phyloP scores from a whole-genome alignment of 2,329 filamentous ascomycete species.

The Ophiocordyceps camponoti-floridani region DNA sequence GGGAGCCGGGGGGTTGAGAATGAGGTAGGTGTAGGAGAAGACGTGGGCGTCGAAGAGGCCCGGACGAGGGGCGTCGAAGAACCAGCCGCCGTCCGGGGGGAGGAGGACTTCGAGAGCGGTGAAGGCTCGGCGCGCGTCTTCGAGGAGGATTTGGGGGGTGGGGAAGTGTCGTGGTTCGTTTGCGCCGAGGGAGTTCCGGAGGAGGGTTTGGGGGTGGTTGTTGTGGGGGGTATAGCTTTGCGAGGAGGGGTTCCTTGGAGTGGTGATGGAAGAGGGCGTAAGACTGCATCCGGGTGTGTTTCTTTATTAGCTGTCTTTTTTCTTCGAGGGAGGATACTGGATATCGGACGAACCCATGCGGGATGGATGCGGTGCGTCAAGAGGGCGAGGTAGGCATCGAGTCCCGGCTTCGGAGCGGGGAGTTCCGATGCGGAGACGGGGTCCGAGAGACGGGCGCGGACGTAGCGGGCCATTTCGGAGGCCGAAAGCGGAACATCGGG shows the following conservation, averaged over 20 bases:
- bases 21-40: slow-evolving; percentile 74
- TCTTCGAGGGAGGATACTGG: not conserved
- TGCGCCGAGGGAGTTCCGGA: slow-evolving; percentile 26
- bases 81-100: slow-evolving; percentile 21
- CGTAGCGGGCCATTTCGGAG: slow-evolving; percentile 50
- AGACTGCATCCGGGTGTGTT: slow-evolving; percentile 28
- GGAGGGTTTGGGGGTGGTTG: slow-evolving; percentile 45
- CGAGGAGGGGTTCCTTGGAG: slow-evolving; percentile 53
- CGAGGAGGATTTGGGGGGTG: slow-evolving; percentile 46
- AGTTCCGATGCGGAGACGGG: slow-evolving; percentile 33
- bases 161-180: slow-evolving; percentile 50
- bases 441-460: slow-evolving; percentile 29
- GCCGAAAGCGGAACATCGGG: slow-evolving; percentile 37
- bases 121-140: slow-evolving; percentile 25
- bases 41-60: slow-evolving; percentile 73
- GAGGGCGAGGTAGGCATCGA: slow-evolving; percentile 63
- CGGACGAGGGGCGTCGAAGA: slow-evolving; percentile 33
- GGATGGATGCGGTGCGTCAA: slow-evolving; percentile 62
- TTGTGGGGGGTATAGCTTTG: slow-evolving; percentile 54
- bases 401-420: slow-evolving; percentile 19
- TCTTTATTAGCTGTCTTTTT: not conserved
- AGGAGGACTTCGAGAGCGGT: slow-evolving; percentile 26
- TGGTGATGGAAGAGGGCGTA: slow-evolving; percentile 58
- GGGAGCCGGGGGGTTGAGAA: slow-evolving; percentile 44
- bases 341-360: slow-evolving; percentile 49